Evolutionary conservation across 2,329 filamentous ascomycete genomes (phyloP), one percentile per base, ranked within the genome.

Genomic region (Xylariaceae sp.): DNA sequence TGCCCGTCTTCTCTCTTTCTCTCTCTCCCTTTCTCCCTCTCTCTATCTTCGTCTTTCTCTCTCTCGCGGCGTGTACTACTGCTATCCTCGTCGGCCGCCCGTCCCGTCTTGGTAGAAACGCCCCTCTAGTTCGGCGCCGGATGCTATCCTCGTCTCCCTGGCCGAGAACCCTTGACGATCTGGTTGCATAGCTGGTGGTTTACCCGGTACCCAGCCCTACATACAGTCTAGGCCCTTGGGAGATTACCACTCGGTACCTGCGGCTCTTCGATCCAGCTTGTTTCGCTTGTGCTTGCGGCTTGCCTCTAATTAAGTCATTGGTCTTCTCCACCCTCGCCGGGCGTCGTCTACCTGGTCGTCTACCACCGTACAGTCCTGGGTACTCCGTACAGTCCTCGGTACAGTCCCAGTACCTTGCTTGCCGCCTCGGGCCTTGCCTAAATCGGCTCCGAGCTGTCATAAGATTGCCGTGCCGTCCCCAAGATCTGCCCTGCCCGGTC

Each of bases 291-390:
- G 16, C 27, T 42, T 61, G 61, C 58, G 56, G n/a, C n/a, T 59
- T 55, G 53, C 50, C 56, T 56, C 51, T 50, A 62, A 63, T 61
- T 60, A 49, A 50, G 39, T 43, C 44, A 40, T 43, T 54, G 40
- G 48, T 48, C 52, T 58, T 55, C 65, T 65, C 63, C 62, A 67
- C 64, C 57, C 51, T 36, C 43, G 48, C 44, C 38, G 45, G 40
- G 51, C 50, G n/a, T n/a, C n/a, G n/a, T n/a, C n/a, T n/a, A n/a
- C n/a, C n/a, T n/a, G n/a, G n/a, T n/a, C 51, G 50, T 53, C 53
- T 49, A 52, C 36, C 31, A 29, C 32, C 40, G 35, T 38, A 38
- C 39, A n/a, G n/a, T n/a, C n/a, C n/a, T n/a, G n/a, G n/a, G n/a
- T n/a, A n/a, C n/a, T n/a, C n/a, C n/a, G n/a, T n/a, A n/a, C n/a